A percentile compares a stretch with the other conserved stretches of the same genome.
Evolutionary conservation across 148 eudicot genomes (phyloP).

Genomic region (Beta vulgaris): DNA sequence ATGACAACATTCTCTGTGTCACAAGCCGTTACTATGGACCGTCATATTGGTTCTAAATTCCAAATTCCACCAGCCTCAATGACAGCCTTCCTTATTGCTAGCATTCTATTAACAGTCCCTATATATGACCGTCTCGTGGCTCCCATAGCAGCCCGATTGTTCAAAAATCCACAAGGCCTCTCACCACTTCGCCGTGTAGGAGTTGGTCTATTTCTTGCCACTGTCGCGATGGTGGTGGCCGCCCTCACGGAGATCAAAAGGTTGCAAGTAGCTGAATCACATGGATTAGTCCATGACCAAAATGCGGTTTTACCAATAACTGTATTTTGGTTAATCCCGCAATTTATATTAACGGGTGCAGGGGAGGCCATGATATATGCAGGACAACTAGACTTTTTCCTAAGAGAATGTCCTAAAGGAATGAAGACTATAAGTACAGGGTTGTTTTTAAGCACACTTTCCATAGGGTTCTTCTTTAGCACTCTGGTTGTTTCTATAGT

Average conservation of each 20-base stretch:
- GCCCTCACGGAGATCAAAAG: slow-evolving; percentile 49
- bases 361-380: slow-evolving; percentile 71
- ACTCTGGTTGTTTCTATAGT: slow-evolving; percentile 45
- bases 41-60: slow-evolving; percentile 42
- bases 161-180: slow-evolving; percentile 46
- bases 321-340: slow-evolving; percentile 54
- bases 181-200: slow-evolving; percentile 44
- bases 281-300: slow-evolving; percentile 18
- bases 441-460: slow-evolving; percentile 53
- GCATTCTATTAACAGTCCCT: slow-evolving; percentile 48
- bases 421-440: slow-evolving; percentile 78
- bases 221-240: slow-evolving; percentile 49
- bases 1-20: slow-evolving; percentile 67
- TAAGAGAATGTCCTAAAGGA: slow-evolving; percentile 58
- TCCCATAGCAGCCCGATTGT: slow-evolving; percentile 37
- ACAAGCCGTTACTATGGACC: slow-evolving; percentile 62
- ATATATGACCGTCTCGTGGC: slow-evolving; percentile 52
- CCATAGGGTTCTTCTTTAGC: slow-evolving; percentile 61
- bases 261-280: slow-evolving; percentile 36
- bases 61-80: slow-evolving; percentile 61
- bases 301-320: slow-evolving; percentile 36
- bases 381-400: slow-evolving; percentile 63
- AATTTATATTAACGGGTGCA: slow-evolving; percentile 50
- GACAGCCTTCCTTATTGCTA: slow-evolving; percentile 55
- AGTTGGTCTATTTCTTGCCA: slow-evolving; percentile 50